Evolutionary conservation across 805 yeast genomes (phyloP).

Genomic region (Zygosaccharomyces gambellarensis): DNA sequence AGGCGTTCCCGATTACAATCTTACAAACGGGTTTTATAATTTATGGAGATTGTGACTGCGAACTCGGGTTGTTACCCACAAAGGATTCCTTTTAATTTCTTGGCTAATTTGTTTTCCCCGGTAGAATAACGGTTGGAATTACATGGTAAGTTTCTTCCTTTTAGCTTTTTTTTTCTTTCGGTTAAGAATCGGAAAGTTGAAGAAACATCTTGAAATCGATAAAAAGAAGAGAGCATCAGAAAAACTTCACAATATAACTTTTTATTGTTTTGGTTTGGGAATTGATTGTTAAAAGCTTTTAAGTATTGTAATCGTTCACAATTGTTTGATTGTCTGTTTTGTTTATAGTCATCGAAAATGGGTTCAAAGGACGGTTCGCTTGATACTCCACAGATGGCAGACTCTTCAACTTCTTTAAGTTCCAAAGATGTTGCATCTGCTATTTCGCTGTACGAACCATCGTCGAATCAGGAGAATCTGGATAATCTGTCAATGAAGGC

Average conservation of each 20-base stretch:
- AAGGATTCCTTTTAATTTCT: too few relatives aligned
- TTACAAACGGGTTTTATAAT: not conserved
- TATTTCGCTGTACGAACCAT: constrained; percentile 18
- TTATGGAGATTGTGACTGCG: not conserved
- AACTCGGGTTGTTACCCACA: not conserved
- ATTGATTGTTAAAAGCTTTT: too few relatives aligned
- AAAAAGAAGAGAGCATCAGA: too few relatives aligned
- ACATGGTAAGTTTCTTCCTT: too few relatives aligned
- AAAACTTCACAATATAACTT: too few relatives aligned
- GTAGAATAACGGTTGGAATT: too few relatives aligned
- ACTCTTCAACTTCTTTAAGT: constrained; percentile 21
- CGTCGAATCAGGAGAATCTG: constrained; percentile 10
- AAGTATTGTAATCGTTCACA: not conserved
- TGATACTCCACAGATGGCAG: constrained; percentile 15
- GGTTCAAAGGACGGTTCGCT: constrained; percentile 2
- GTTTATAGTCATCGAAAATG: not conserved
- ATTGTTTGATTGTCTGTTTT: not conserved
- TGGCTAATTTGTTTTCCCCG: too few relatives aligned
- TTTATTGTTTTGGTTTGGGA: too few relatives aligned
- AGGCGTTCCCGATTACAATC: not conserved
- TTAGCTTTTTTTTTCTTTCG: too few relatives aligned
- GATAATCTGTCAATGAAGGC: constrained; percentile 23
- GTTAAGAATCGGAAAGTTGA: too few relatives aligned
- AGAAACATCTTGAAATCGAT: too few relatives aligned
- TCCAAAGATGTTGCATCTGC: constrained; percentile 24